These are phyloP conservation scores for Penicillium roqueforti DNA, from an alignment of 495 filamentous ascomycete species.

Conservation along the genomic window DNA sequence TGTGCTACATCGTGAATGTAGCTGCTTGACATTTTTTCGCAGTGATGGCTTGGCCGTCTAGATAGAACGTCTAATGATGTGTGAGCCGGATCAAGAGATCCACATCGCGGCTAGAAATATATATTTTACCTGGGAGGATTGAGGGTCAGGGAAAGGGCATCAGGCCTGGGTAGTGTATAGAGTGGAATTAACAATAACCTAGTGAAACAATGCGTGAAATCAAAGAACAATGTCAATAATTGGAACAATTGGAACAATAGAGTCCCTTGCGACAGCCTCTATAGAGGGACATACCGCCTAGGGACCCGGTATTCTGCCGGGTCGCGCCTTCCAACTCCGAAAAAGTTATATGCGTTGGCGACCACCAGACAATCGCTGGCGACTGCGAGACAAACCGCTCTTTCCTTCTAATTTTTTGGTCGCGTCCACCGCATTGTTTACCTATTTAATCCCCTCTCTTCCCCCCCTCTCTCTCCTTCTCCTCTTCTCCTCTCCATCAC, in stretches of 20 bases:
- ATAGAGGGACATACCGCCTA: not conserved
- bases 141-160: too few relatives aligned
- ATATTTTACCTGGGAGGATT: too few relatives aligned
- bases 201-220: not conserved
- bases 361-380: too few relatives aligned
- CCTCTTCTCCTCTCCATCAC: not conserved
- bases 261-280: too few relatives aligned
- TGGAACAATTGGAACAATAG: not conserved
- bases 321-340: slow-evolving; percentile 3
- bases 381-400: too few relatives aligned
- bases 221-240: not conserved
- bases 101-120: too few relatives aligned
- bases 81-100: too few relatives aligned
- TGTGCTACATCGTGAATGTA: too few relatives aligned
- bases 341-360: slow-evolving; percentile 6
- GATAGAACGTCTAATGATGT: too few relatives aligned
- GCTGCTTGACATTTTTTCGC: too few relatives aligned
- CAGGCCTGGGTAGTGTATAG: too few relatives aligned
- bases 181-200: not conserved
- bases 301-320: slow-evolving; percentile 8
- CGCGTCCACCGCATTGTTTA: not conserved
- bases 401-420: not conserved
- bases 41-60: too few relatives aligned
- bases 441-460: not conserved
- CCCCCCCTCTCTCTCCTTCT: not conserved